phyloP scores from a whole-genome alignment of 371 early-diverging fungal species.

The Mucor ambiguus region DNA sequence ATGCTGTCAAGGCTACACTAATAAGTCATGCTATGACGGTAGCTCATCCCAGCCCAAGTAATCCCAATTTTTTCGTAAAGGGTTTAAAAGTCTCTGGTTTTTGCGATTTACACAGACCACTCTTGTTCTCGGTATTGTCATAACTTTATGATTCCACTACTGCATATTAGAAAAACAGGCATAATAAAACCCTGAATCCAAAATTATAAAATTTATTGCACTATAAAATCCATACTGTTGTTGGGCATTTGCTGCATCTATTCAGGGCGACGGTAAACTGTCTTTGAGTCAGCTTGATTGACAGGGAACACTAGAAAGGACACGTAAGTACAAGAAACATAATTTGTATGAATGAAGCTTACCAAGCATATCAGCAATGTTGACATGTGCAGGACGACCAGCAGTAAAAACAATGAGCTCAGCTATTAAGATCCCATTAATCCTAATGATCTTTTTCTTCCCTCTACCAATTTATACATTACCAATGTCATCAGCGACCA shows the following conservation, averaged over 20 bases:
- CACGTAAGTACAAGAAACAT: neutral
- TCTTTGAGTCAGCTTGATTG: conserved; percentile 72
- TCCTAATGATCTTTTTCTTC: neutral
- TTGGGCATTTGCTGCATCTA: neutral
- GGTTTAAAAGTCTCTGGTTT: no score
- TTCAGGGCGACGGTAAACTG: conserved; percentile 38
- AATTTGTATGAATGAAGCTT: conserved; percentile 6
- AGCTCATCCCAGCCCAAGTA: no score
- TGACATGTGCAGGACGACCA: conserved; percentile 80
- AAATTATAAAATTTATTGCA: neutral
- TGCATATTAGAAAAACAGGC: no score
- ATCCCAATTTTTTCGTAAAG: no score
- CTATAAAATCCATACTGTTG: neutral
- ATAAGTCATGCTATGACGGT: no score
- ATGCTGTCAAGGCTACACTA: no score
- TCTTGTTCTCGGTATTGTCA: no score
- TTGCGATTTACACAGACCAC: no score
- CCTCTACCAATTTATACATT: conserved; percentile 7
- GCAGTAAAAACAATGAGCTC: conserved; percentile 87
- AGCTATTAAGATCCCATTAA: conserved; percentile 43
- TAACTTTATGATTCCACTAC: neutral
- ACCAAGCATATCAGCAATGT: conserved; percentile 76
- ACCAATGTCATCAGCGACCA: conserved; percentile 74
- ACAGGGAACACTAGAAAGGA: conserved; percentile 64
- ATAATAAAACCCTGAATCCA: neutral